Evolutionary conservation across 352 stramenopile species (phyloP).

Genomic region (Phytophthora hybrid): DNA sequence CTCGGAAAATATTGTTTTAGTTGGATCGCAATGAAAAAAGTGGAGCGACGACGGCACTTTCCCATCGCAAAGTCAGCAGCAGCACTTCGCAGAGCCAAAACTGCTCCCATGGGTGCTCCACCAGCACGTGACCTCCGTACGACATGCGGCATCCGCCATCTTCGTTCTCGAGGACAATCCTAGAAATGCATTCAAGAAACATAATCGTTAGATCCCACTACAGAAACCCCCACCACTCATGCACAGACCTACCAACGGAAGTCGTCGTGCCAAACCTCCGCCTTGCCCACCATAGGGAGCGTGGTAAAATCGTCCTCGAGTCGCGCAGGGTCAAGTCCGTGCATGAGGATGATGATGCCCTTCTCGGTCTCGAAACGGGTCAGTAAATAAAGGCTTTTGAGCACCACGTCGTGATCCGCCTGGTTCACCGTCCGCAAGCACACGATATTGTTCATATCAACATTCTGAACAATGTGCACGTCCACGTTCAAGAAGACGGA

Average conservation of each 20-base stretch:
- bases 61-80: slow-evolving; percentile 53
- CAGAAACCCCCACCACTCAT: not conserved
- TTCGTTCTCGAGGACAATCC: slow-evolving; percentile 53
- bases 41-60: slow-evolving; percentile 51
- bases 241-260: slow-evolving; percentile 44
- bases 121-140: slow-evolving; percentile 44
- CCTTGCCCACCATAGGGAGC: slow-evolving; percentile 47
- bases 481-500: slow-evolving; percentile 56
- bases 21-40: slow-evolving; percentile 53
- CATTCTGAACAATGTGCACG: slow-evolving; percentile 47
- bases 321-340: slow-evolving; percentile 45
- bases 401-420: slow-evolving; percentile 47
- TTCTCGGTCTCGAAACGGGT: slow-evolving; percentile 59
- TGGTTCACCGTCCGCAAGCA: slow-evolving; percentile 53
- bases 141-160: slow-evolving; percentile 47
- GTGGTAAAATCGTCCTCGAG: slow-evolving; percentile 50
- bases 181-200: slow-evolving; percentile 19
- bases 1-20: slow-evolving; percentile 16
- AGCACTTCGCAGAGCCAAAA: slow-evolving; percentile 69
- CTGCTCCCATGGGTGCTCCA: slow-evolving; percentile 46
- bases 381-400: slow-evolving; percentile 56
- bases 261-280: slow-evolving; percentile 52
- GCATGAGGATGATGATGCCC: slow-evolving; percentile 47
- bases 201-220: not conserved
- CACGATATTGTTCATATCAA: slow-evolving; percentile 57